Percentiles rank a stretch among this genome's conserved stretches.
Evolutionary conservation across 805 yeast genomes (phyloP).

Genomic region (Tanozyma kutaoensis): DNA sequence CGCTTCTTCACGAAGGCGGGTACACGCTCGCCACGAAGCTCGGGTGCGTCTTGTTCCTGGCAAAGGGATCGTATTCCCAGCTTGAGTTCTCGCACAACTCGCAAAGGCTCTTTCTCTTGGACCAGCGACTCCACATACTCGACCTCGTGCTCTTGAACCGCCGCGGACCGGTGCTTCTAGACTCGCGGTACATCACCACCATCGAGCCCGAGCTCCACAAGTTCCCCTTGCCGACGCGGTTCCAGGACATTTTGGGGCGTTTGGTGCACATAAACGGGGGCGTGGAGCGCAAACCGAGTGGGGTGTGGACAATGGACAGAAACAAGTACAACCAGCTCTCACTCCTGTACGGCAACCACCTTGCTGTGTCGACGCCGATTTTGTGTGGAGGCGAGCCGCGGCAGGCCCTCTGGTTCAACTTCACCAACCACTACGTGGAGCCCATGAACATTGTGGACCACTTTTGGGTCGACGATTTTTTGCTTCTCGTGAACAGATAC

Average conservation of each 20-base stretch:
- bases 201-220: conserved; percentile 5
- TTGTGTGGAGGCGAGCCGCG: conserved; percentile 7
- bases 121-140: too few relatives aligned
- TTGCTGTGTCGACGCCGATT: conserved; percentile 7
- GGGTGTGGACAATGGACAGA: conserved; percentile 7
- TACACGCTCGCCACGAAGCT: too few relatives aligned
- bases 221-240: conserved; percentile 17
- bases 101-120: too few relatives aligned
- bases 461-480: conserved; percentile 20
- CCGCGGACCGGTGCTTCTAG: too few relatives aligned
- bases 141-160: too few relatives aligned
- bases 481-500: conserved; percentile 19
- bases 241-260: conserved; percentile 12
- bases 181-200: too few relatives aligned
- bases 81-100: too few relatives aligned
- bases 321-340: conserved; percentile 5
- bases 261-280: conserved; percentile 11
- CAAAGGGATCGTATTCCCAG: too few relatives aligned
- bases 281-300: conserved; percentile 6
- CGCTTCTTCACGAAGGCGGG: too few relatives aligned
- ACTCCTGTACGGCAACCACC: conserved; percentile 3
- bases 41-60: too few relatives aligned
- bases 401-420: conserved; percentile 27
- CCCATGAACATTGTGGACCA: conserved; percentile 20
- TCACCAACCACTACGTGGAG: conserved; percentile 18